Percentiles rank a stretch among this genome's conserved stretches.
These are phyloP conservation scores for Moniliella sp. DNA, from an alignment of 1,284 basidiomycete species.

Conservation along the genomic window DNA sequence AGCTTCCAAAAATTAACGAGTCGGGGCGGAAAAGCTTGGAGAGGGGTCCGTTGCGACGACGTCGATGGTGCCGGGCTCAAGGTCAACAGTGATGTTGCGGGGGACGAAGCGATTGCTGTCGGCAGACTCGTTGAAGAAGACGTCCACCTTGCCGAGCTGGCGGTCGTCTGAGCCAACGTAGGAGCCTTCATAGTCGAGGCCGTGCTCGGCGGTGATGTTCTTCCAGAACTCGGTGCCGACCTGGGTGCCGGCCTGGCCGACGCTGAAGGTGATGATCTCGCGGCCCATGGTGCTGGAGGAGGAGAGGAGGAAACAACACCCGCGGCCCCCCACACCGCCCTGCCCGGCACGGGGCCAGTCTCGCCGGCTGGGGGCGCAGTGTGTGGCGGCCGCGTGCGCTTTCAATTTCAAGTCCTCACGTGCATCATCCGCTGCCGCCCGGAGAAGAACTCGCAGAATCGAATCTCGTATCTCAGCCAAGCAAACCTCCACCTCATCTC, in stretches of 20 bases:
- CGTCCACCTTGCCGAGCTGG: slow-evolving; percentile 21
- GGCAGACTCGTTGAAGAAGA: slow-evolving; percentile 32
- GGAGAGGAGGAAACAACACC: no score
- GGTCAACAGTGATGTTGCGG: slow-evolving; percentile 39
- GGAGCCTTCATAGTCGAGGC: slow-evolving; percentile 24
- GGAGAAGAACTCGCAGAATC: no score
- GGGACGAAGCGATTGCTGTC: slow-evolving; percentile 30
- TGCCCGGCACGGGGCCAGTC: no score
- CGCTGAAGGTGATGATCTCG: slow-evolving; percentile 12
- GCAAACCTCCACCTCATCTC: no score
- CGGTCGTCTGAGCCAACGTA: slow-evolving; percentile 22
- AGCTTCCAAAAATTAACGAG: slow-evolving; percentile 46
- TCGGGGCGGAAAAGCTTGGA: slow-evolving; percentile 42
- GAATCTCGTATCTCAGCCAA: no score
- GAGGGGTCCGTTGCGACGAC: slow-evolving; percentile 52
- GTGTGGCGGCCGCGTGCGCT: no score
- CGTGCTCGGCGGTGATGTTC: slow-evolving; percentile 29
- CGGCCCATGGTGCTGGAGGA: no score
- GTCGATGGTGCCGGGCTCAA: slow-evolving; percentile 94
- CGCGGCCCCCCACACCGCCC: no score
- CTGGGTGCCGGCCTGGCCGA: slow-evolving; percentile 48
- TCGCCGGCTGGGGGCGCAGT: no score
- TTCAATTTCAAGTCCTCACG: no score
- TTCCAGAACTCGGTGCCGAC: slow-evolving; percentile 32
- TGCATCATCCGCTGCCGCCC: no score